Conservation (phyloP, 257 asterid species). For the Fraxinus excelsior region DNA sequence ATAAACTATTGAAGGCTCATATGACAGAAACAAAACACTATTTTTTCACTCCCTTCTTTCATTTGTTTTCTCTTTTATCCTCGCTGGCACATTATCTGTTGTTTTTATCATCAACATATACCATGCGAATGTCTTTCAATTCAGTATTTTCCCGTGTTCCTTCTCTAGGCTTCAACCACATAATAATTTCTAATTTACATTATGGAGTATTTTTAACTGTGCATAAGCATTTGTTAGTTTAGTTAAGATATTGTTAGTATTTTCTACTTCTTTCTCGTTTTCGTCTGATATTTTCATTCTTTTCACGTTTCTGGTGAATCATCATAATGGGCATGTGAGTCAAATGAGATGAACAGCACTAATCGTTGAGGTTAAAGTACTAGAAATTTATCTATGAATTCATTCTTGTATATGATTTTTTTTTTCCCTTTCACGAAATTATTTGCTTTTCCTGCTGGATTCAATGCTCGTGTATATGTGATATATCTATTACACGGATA, state of each 20-base stretch:
- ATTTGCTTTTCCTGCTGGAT: neutral
- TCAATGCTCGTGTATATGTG: neutral
- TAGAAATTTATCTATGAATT: neutral
- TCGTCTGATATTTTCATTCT: neutral
- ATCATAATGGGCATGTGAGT: neutral
- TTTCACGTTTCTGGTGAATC: neutral
- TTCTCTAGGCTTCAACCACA: neutral
- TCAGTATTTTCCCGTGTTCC: neutral
- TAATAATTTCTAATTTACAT: neutral
- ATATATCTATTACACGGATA: neutral
- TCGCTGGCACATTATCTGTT: neutral
- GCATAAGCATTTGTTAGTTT: neutral
- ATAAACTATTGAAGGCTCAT: neutral
- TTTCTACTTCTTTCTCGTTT: neutral
- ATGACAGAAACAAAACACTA: neutral
- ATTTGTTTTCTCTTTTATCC: neutral
- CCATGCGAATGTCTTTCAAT: neutral
- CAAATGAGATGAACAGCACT: neutral
- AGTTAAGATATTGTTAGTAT: neutral
- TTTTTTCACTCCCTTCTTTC: neutral
- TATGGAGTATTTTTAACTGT: neutral
- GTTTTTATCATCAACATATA: neutral
- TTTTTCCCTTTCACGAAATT: neutral
- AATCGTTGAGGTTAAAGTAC: neutral
- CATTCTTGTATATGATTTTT: neutral